Evolutionary conservation across 371 early-diverging fungal species (phyloP), one percentile per base, ranked within the genome.

Genomic region (Blastocladiella emersonii): DNA sequence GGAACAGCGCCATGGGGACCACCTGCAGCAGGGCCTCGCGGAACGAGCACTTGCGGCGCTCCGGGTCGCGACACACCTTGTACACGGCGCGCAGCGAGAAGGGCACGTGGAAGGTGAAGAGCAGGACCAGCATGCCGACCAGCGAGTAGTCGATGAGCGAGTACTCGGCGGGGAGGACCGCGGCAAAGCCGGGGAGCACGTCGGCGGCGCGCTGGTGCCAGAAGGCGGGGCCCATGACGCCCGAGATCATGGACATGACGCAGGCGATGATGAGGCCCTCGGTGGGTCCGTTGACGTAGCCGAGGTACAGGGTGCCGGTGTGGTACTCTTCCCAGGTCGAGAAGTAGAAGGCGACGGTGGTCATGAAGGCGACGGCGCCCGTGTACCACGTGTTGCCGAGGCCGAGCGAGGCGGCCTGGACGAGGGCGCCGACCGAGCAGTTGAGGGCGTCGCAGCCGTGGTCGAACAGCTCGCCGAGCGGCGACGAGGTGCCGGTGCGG

Each of bases 291-390:
- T 92, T 95, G 69, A 96, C 72, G 64, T 90, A 86, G 21, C 95
- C 92, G 30, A 98, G 78, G 72, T 90, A 93, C 49, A 98, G 79
- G 0, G 82, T 80, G 15, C 91, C 91, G 1, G 97, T 95, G 75
- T 95, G 92, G 72, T 94, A 98, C 70, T 93, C 95, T 71, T 98
- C 95, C 78, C 91, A 91, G 0, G 93, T 92, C 30, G 92, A 88
- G 64, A 93, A 73, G 79, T 89, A 98, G 74, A 95, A 98, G 41
- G 86, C 82, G 60, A 84, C 65, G 34, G 85, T 78, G 45, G 90
- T 61, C 57, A 65, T 30, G 44, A 61, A 63, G 35, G 59, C 39
- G 34, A 92, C 65, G 43, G 78, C 61, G 23, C 84, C 81, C 30
- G 83, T 76, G 67, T 79, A 83, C 77, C 82, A 82, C 17, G 85